Conservation (phyloP, 495 filamentous ascomycete genomes). For the Penicillium robsamsonii region DNA sequence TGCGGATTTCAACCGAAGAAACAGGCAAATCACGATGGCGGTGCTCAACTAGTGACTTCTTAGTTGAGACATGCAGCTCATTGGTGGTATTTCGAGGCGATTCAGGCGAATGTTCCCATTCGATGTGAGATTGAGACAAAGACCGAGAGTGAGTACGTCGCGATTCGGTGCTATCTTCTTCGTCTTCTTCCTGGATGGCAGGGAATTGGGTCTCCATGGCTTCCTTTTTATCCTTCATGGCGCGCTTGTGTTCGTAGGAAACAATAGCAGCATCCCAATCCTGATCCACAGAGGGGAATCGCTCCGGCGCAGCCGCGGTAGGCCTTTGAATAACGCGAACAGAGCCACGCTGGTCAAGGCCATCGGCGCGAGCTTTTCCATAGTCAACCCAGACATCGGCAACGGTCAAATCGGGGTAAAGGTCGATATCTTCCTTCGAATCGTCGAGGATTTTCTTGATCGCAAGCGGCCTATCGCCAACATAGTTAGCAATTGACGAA, state of each 20-base stretch:
- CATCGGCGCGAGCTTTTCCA: conserved; percentile 34
- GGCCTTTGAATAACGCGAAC: conserved; percentile 38
- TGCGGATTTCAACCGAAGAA: conserved; percentile 23
- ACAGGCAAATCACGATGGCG: conserved; percentile 22
- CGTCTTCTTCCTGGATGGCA: conserved; percentile 17
- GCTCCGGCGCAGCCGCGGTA: conserved; percentile 16
- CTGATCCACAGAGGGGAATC: conserved; percentile 35
- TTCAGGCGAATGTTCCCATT: background rate
- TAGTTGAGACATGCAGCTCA: background rate
- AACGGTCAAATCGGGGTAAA: conserved; percentile 36
- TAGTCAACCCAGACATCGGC: conserved; percentile 41
- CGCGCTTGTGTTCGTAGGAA: conserved; percentile 12
- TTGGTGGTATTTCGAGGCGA: background rate
- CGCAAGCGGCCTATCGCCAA: conserved; percentile 27
- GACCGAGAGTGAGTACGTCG: background rate
- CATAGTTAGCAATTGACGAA: conserved; percentile 5
- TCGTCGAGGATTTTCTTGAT: conserved; percentile 43
- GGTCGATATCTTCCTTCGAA: conserved; percentile 30
- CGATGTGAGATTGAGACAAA: background rate
- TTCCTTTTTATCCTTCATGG: conserved; percentile 14
- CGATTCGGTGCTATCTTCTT: background rate
- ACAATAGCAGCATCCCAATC: conserved; percentile 30
- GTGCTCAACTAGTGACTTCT: background rate
- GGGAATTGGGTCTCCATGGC: conserved; percentile 2
- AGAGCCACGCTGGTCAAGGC: conserved; percentile 36